Evolutionary conservation across 148 eudicot genomes (phyloP), one percentile per base, ranked within the genome.

Genomic region (Diospyros lotus): DNA sequence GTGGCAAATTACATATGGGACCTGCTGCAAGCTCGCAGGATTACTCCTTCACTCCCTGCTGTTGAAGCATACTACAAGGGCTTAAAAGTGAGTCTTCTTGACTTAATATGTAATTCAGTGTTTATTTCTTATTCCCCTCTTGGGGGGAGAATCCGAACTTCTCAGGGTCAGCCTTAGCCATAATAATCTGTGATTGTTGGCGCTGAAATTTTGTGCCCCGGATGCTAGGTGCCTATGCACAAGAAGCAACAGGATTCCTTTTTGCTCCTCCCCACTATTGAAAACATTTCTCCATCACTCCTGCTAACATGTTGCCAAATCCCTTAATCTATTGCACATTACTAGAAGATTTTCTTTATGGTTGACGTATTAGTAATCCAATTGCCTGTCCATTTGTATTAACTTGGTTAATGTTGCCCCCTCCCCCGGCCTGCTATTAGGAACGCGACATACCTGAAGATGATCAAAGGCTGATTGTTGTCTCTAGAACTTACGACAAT

Each of bases 1-100:
- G 64, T 79, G 50, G 96, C 97, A 9, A 92, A 92, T 80, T 79
- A 86, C 73, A 44, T 94, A 50, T 94, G 98, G 98, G 98, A 94
- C 82, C 77, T 87, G 84, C 82, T 92, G 96, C 92, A 92, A 80
- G 81, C 91, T 68, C 91, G 88, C 64, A 80, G 74, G 2, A 28
- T 81, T 11, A 63, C 56, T 58, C 89, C 91, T 68, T 69, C 84
- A 42, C 82, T 78, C 68, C 89, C 94, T 71, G 97, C 89, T 58
- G 88, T 89, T 69, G 89, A 87, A 82, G 97, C 98, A 42, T 94
- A 94, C 78, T 73, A 82, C 75, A 71, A 75, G 14, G 95, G 96
- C 77, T 84, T 94, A 74, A 94, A 83, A 81, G 98, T 94, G 77
- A 93, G 91, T 83, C 58, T 53, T 14, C 69, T 43, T 39, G 45